phyloP scores from a whole-genome alignment of 1,284 basidiomycete species.

The Ustilago shanxiensis region DNA sequence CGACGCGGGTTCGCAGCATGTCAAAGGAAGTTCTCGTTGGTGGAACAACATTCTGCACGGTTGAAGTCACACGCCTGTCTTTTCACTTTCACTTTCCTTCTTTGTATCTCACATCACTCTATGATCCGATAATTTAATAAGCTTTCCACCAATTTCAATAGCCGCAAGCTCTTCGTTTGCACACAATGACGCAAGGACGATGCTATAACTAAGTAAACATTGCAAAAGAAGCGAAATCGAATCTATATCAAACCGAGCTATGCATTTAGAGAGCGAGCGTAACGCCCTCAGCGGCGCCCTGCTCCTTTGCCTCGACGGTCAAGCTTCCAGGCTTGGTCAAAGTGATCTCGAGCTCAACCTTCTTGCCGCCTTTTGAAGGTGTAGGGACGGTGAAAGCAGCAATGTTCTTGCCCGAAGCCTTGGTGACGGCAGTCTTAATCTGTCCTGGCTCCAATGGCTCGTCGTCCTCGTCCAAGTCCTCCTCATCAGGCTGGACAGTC shows the following conservation, averaged over 20 bases:
- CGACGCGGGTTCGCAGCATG: background rate
- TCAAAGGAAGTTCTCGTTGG: conserved; percentile 26
- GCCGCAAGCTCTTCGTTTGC: background rate
- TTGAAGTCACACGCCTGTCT: background rate
- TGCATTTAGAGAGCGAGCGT: conserved; percentile 25
- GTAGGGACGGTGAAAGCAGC: conserved; percentile 51
- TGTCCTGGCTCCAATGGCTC: conserved; percentile 64
- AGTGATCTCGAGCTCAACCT: conserved; percentile 44
- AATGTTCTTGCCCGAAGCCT: conserved; percentile 42
- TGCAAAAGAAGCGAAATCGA: background rate
- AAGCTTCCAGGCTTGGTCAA: conserved; percentile 35
- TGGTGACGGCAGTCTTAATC: conserved; percentile 59
- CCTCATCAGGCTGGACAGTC: conserved; percentile 52
- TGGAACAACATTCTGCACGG: conserved; percentile 29
- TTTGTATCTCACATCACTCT: no score
- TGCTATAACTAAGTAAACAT: background rate
- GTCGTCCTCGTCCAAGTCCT: conserved; percentile 72
- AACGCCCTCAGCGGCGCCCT: conserved; percentile 25
- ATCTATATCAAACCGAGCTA: background rate
- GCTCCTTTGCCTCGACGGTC: conserved; percentile 34
- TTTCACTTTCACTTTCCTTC: background rate
- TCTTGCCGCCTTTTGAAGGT: conserved; percentile 30
- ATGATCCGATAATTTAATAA: background rate
- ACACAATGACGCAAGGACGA: background rate
- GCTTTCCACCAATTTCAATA: background rate